Base-by-base conservation (phyloP, 768 basidiomycete species). In the Suillus decipiens region DNA sequence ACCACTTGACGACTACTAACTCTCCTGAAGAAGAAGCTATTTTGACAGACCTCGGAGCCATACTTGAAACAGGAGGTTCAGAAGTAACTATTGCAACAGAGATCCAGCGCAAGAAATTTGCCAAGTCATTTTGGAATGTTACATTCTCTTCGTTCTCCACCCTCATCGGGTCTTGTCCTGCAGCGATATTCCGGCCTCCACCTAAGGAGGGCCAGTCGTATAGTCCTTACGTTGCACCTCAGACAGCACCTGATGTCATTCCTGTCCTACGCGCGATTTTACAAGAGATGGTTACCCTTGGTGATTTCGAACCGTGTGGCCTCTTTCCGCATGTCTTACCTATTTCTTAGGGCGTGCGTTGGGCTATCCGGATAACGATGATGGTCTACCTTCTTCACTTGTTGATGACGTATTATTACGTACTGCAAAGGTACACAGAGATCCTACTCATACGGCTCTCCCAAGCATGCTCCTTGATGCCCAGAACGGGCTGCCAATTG, bases 111-210 rank as follows among this genome's bases (percentile, higher is more conserved):
- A 71, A 77, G 65, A 89, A 88, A 69, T 89, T 83, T 64, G 66
- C 74, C 2, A 89, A 89, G 76, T 88, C 88, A 66, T 79, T 87
- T 54, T 88, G 84, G 87, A 89, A 88, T 67, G 76, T 85, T 54
- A 77, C 78, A 1, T 83, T 88, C 66, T 81, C 85, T 1, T 80
- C 83, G 9, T 75, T 82, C 60, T 69, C 85, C 0, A 83, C 86
- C 0, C 77, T 89, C 42, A 81, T 82, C 0, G 75, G 80, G 72
- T 80, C 67, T 19, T 78, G 81, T 2, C 75, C 86, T 41, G 80
- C 83, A 4, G 81, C 82, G 1, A 73, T 88, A 34, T 88, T 84
- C 71, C 79, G 82, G 1, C 71, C 78, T 12, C 81, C 82, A 2
- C 80, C 83, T 19, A 51, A 39, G 43, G 31, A 79, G 60, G 68